These are phyloP conservation scores for Emmonsia crescens DNA, from an alignment of 2,329 filamentous ascomycete genomes.

Conservation along the genomic window DNA sequence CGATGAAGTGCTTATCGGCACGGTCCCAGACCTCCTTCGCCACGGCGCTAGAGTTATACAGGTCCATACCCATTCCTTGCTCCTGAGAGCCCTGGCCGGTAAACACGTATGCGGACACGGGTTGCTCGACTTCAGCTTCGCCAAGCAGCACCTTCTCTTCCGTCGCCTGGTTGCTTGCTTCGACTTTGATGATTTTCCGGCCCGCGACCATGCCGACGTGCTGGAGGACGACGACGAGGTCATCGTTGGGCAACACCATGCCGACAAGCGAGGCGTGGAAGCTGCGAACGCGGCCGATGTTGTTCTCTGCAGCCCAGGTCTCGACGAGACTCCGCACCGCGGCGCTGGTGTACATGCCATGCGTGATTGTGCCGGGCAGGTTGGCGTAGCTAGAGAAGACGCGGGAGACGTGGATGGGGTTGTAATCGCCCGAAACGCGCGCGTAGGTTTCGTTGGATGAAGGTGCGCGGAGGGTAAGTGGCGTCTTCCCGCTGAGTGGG, in stretches of 20 bases:
- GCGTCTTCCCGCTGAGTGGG: conserved; percentile 82
- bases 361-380: conserved; percentile 91
- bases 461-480: conserved; percentile 78
- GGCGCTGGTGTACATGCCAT: conserved; percentile 98
- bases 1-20: conserved; percentile 94
- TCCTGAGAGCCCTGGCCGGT: conserved; percentile 97
- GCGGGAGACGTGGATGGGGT: conserved; percentile 95
- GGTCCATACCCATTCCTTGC: conserved; percentile 99
- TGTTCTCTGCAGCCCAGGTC: conserved; percentile 98
- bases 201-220: conserved; percentile 96
- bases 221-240: conserved; percentile 87
- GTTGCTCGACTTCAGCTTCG: conserved; percentile 96
- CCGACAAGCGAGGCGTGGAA: conserved; percentile 96
- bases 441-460: conserved; percentile 97
- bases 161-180: conserved; percentile 87
- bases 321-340: conserved; percentile 92
- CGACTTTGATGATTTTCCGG: conserved; percentile 98
- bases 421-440: conserved; percentile 94
- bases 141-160: conserved; percentile 93
- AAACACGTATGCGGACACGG: conserved; percentile 92
- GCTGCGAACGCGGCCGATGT: conserved; percentile 90
- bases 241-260: conserved; percentile 96
- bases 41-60: conserved; percentile 86
- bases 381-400: conserved; percentile 95
- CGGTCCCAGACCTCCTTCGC: conserved; percentile 97